These are phyloP conservation scores for Dendrobium catenatum DNA, from an alignment of 106 monocot species.

Conservation along the genomic window DNA sequence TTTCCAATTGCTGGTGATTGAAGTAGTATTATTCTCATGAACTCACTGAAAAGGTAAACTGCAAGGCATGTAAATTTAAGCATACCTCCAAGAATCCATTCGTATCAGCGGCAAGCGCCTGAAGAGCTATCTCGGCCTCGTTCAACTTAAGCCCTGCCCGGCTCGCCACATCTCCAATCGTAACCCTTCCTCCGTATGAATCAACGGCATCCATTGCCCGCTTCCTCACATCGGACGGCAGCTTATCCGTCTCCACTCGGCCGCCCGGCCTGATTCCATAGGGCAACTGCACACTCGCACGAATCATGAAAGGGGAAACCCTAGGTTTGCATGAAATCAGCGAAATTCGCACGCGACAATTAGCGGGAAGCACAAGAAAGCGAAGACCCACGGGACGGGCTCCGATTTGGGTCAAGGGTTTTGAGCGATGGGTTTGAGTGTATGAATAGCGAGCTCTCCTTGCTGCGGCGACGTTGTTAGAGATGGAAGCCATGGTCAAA, in stretches of 20 bases:
- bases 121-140: constrained; percentile 85
- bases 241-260: constrained; percentile 79
- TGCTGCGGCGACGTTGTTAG: constrained; percentile 17
- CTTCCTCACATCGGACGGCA: constrained; percentile 63
- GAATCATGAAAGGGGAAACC: constrained; percentile 15
- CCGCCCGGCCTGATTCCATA: constrained; percentile 38
- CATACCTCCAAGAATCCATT: constrained; percentile 91
- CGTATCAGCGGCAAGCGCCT: constrained; percentile 90
- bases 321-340: constrained; percentile 8
- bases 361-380: background rate
- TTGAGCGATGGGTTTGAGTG: constrained; percentile 12
- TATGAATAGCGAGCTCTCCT: background rate
- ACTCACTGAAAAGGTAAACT: background rate
- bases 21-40: background rate
- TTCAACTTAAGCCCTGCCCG: constrained; percentile 66
- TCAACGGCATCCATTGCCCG: constrained; percentile 77
- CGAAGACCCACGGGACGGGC: background rate
- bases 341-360: constrained; percentile 11
- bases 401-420: constrained; percentile 11
- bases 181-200: constrained; percentile 71
- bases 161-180: constrained; percentile 83
- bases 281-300: constrained; percentile 46
- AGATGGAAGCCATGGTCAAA: constrained; percentile 34
- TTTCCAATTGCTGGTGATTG: background rate
- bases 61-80: background rate